Conservation (phyloP, 2,329 filamentous ascomycete genomes). For the Bipolaris victoriae region DNA sequence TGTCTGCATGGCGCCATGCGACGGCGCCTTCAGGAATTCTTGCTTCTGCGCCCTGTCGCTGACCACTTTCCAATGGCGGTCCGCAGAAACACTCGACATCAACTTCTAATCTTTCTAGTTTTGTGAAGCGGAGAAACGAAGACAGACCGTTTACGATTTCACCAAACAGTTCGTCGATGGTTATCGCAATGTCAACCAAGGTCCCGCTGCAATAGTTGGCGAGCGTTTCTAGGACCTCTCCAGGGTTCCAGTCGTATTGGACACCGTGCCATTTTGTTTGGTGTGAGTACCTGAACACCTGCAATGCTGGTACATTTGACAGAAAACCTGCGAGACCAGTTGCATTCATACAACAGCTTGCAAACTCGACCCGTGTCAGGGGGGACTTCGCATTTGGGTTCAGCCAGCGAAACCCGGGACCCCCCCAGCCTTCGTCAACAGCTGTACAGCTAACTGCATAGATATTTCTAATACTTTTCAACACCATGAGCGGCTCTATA, state of each 20-base stretch:
- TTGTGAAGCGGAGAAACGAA: conserved; percentile 35
- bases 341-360: conserved; percentile 42
- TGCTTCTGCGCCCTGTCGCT: conserved; percentile 30
- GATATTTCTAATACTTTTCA: conserved; percentile 35
- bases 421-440: conserved; percentile 40
- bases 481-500: conserved; percentile 37
- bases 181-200: conserved; percentile 40
- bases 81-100: conserved; percentile 43
- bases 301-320: conserved; percentile 33
- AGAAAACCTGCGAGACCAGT: conserved; percentile 33
- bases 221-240: conserved; percentile 36
- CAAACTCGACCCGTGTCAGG: conserved; percentile 39
- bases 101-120: conserved; percentile 36
- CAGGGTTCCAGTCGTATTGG: conserved; percentile 43
- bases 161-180: conserved; percentile 40
- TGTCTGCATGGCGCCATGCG: conserved; percentile 39
- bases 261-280: conserved; percentile 44
- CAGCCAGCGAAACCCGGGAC: conserved; percentile 38
- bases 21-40: conserved; percentile 26
- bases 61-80: conserved; percentile 44
- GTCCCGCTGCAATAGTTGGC: conserved; percentile 31
- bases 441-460: conserved; percentile 42
- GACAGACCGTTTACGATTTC: conserved; percentile 42
- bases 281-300: conserved; percentile 43
- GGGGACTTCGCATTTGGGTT: conserved; percentile 26